Base-by-base conservation (phyloP, 108 stramenopile species). In the Fragilariopsis cylindrus region DNA sequence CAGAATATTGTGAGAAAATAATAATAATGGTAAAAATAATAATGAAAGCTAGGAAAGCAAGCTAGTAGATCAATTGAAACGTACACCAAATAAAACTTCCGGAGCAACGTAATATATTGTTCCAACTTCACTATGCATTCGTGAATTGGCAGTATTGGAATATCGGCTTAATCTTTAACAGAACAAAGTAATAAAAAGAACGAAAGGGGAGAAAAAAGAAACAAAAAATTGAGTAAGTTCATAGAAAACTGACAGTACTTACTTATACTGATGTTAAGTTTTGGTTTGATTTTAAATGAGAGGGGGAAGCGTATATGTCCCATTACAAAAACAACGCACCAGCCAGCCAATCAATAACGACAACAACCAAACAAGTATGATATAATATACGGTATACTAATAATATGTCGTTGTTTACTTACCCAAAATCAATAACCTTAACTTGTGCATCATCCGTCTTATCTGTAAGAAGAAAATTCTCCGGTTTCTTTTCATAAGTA, bases 361-460 rank as follows among this genome's bases (percentile, higher is more conserved):
- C 30, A 30, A 30, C 30, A 0, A 30, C 30, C 30, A 30, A 30
- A 30, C 30, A 30, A 30, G 1, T 30, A 30, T 30, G 30, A 30
- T 30, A 30, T 19, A 19, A 19, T 30, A 30, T 30, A 30, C 30
- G 30, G 30, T 2, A 30, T 30, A 2, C 0, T 30, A 30, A 30
- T 30, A 30, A 30, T 30, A 30, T 30, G 2, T 30, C 30, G 30
- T 30, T 1, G 30, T 1, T 41, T 60, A 0, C 58, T 60, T 96
- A 82, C 40, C 97, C 97, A 82, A 98, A 97, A 72, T 98, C 97
- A 42, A 95, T 95, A 49, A 98, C 86, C 72, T 81, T 78, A 7
- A 78, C 77, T 11, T 60, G 62, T 12, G 71, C 48, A 16, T 78
- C 60, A 21, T 70, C 70, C 15, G 15, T 93, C 67, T 78, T 71